Conservation (phyloP, 371 early-diverging fungal genomes). For the Mortierella sp. region DNA sequence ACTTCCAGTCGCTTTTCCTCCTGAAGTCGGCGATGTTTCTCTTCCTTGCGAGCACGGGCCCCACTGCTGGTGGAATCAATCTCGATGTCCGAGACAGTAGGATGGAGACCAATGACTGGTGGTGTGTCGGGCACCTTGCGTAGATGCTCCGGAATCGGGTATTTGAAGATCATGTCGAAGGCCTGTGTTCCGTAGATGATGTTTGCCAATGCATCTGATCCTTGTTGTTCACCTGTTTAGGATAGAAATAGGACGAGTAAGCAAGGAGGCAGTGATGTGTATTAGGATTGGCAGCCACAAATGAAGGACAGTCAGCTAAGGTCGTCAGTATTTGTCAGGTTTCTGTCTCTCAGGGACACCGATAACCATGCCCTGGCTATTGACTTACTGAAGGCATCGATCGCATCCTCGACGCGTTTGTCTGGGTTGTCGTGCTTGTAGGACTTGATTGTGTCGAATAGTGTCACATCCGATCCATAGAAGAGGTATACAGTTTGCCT, state of each 20-base stretch:
- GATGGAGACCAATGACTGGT: constrained; percentile 11
- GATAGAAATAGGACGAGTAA: not conserved
- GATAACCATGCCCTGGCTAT: not conserved
- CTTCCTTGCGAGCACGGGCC: constrained; percentile 15
- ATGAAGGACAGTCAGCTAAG: not conserved
- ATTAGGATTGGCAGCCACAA: too few relatives aligned
- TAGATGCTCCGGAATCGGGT: constrained; percentile 42
- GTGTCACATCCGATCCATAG: constrained; percentile 36
- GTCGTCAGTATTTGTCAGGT: not conserved
- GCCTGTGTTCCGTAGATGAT: constrained; percentile 51
- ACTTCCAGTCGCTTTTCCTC: constrained; percentile 6
- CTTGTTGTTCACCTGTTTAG: constrained; percentile 43
- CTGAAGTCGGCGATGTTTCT: constrained; percentile 10
- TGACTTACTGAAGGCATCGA: constrained; percentile 38
- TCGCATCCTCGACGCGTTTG: constrained; percentile 43
- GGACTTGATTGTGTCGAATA: constrained; percentile 39
- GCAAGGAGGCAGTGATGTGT: not conserved
- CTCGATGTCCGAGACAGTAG: constrained; percentile 27
- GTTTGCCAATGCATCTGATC: constrained; percentile 50
- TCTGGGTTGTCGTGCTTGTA: constrained; percentile 31
- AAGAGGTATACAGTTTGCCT: constrained; percentile 23
- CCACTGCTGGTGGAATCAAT: constrained; percentile 20
- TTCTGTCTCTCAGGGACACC: constrained; percentile 1
- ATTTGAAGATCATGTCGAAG: constrained; percentile 53
- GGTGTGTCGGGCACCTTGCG: constrained; percentile 35